These are phyloP conservation scores for Castanea sativa DNA, from an alignment of 306 rosid species.

Conservation along the genomic window DNA sequence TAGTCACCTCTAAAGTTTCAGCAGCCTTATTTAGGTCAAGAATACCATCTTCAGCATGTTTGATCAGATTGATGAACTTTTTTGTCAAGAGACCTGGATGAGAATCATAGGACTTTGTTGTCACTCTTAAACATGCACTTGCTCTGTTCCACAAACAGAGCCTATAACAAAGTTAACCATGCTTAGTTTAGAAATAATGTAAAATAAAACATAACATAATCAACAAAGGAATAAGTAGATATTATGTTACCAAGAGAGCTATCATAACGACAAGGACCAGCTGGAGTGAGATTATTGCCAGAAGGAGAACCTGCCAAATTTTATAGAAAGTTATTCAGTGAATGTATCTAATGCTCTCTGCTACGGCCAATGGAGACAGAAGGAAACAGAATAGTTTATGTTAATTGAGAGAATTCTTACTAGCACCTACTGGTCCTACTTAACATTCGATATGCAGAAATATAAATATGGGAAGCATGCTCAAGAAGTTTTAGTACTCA, in stretches of 20 bases:
- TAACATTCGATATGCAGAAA: neutral
- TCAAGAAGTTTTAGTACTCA: constrained; percentile 33
- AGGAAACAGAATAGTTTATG: neutral
- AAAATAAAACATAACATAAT: neutral
- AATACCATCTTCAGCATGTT: constrained; percentile 82
- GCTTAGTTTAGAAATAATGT: neutral
- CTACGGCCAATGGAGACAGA: constrained; percentile 3
- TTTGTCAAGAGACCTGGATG: constrained; percentile 82
- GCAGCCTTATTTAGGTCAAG: constrained; percentile 89
- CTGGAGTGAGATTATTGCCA: constrained; percentile 80
- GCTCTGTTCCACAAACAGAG: neutral
- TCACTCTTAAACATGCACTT: constrained; percentile 7
- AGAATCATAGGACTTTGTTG: constrained; percentile 14
- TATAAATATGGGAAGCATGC: constrained; percentile 8
- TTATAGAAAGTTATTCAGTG: constrained; percentile 7
- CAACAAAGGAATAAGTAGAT: constrained; percentile 15
- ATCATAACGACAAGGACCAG: constrained; percentile 97
- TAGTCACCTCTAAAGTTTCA: constrained; percentile 83
- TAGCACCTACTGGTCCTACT: neutral
- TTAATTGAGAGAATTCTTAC: neutral
- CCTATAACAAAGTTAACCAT: neutral
- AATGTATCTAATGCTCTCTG: constrained; percentile 4
- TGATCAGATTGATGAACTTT: constrained; percentile 88
- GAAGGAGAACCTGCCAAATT: constrained; percentile 82
- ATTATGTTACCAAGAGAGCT: constrained; percentile 79